Conservation (phyloP, 2,329 filamentous ascomycete genomes). For the Hymenoscyphus scutula region DNA sequence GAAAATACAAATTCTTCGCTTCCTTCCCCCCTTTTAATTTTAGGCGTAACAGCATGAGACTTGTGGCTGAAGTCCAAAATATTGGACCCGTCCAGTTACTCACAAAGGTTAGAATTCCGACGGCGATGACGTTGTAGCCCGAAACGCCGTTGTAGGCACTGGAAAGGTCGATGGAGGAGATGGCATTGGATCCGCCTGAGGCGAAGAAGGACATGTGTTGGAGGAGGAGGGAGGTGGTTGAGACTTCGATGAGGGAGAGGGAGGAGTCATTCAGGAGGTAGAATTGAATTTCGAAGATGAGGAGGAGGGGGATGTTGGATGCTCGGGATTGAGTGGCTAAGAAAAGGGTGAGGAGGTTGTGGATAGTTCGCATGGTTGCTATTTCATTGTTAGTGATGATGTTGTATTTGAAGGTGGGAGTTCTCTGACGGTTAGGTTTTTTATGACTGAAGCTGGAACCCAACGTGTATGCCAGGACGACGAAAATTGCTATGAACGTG, state of each 20-base stretch:
- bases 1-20: conserved; percentile 25
- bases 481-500: conserved; percentile 46
- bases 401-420: background rate
- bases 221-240: conserved; percentile 70
- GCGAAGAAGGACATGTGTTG: conserved; percentile 86
- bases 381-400: conserved; percentile 10
- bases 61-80: conserved; percentile 75
- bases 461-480: conserved; percentile 37
- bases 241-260: conserved; percentile 57
- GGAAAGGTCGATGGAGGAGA: conserved; percentile 91
- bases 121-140: conserved; percentile 74
- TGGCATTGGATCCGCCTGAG: conserved; percentile 87
- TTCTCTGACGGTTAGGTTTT: conserved; percentile 26
- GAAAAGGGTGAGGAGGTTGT: conserved; percentile 73
- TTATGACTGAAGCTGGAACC: conserved; percentile 44
- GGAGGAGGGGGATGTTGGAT: conserved; percentile 80
- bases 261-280: conserved; percentile 48
- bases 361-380: conserved; percentile 46
- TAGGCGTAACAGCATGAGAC: conserved; percentile 52
- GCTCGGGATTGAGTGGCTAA: conserved; percentile 83
- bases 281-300: conserved; percentile 67
- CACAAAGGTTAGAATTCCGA: conserved; percentile 80
- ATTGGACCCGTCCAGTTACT: conserved; percentile 90
- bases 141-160: conserved; percentile 92
- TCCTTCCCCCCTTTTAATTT: conserved; percentile 13